Percentiles rank a stretch among this genome's conserved stretches.
These are phyloP conservation scores for Yamadazyma sp. DNA, from an alignment of 805 yeast species.

Conservation along the genomic window DNA sequence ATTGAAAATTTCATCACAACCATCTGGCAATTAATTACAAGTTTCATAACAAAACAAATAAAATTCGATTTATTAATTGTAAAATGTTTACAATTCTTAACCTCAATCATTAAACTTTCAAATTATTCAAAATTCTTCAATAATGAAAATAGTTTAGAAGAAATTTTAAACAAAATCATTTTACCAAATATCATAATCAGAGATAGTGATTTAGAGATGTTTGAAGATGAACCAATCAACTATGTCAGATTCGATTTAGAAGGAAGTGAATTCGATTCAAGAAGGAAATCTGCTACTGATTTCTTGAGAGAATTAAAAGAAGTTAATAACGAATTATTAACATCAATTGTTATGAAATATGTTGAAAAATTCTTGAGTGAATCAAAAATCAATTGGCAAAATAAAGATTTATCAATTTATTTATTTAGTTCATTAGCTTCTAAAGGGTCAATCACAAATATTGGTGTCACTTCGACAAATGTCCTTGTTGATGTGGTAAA, in stretches of 20 bases:
- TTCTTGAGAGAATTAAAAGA: conserved; percentile 83
- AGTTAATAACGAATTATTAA: conserved; percentile 69
- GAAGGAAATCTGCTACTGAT: conserved; percentile 91
- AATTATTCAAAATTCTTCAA: conserved; percentile 65
- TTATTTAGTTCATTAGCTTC: conserved; percentile 87
- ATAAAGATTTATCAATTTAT: conserved; percentile 82
- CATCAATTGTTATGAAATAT: conserved; percentile 70
- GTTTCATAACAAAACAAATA: conserved; percentile 60
- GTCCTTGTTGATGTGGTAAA: conserved; percentile 79
- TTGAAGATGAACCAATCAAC: conserved; percentile 96
- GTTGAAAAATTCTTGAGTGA: conserved; percentile 64
- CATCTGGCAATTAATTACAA: conserved; percentile 71
- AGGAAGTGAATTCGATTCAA: conserved; percentile 89
- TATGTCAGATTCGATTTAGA: conserved; percentile 90
- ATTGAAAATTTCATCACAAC: conserved; percentile 76
- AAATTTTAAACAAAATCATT: conserved; percentile 77
- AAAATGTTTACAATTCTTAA: conserved; percentile 74
- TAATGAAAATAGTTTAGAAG: conserved; percentile 57
- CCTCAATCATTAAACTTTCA: conserved; percentile 73
- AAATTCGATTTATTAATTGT: conserved; percentile 85
- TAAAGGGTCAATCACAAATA: conserved; percentile 80
- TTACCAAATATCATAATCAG: conserved; percentile 86
- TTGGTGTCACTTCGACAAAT: conserved; percentile 87
- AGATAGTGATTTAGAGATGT: conserved; percentile 84
- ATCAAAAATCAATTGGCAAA: conserved; percentile 58